A percentile compares a stretch with the other conserved stretches of the same genome.
phyloP scores from a whole-genome alignment of 78 protist genomes.

The Dictyostelium intermedium region DNA sequence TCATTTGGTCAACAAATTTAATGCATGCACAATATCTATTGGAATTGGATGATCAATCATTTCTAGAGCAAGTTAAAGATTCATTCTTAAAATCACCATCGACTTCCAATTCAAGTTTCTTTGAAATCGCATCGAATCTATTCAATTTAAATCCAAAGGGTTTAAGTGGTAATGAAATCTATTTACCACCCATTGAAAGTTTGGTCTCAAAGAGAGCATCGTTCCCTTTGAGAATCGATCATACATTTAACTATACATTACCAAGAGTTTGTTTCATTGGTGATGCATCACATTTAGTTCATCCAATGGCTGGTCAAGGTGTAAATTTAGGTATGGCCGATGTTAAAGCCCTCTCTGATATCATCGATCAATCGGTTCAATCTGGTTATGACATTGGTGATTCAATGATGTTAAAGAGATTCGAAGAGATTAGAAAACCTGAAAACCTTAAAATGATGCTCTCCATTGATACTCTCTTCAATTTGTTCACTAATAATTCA shows the following conservation, averaged over 20 bases:
- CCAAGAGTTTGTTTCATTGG: slow-evolving; percentile 71
- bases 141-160: slow-evolving; percentile 24
- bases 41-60: slow-evolving; percentile 39
- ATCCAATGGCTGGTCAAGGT: slow-evolving; percentile 94
- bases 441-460: slow-evolving; percentile 60
- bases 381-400: slow-evolving; percentile 78
- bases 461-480: slow-evolving; percentile 34
- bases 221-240: slow-evolving; percentile 75
- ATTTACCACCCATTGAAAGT: slow-evolving; percentile 42
- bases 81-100: slow-evolving; percentile 30
- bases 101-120: background rate
- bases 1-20: slow-evolving; percentile 73
- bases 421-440: slow-evolving; percentile 42
- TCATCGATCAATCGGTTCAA: slow-evolving; percentile 11
- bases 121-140: background rate
- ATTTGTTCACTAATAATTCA: slow-evolving; percentile 28
- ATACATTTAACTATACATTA: slow-evolving; percentile 32
- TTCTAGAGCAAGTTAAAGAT: slow-evolving; percentile 9
- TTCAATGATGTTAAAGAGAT: slow-evolving; percentile 38
- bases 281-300: slow-evolving; percentile 91
- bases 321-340: slow-evolving; percentile 88
- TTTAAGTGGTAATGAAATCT: slow-evolving; percentile 43
- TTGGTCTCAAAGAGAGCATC: slow-evolving; percentile 59
- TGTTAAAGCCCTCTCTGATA: slow-evolving; percentile 35
- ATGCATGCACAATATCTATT: slow-evolving; percentile 63